Evolutionary conservation across 2,329 filamentous ascomycete genomes (phyloP).

Genomic region (Sphaerostilbella broomeana): DNA sequence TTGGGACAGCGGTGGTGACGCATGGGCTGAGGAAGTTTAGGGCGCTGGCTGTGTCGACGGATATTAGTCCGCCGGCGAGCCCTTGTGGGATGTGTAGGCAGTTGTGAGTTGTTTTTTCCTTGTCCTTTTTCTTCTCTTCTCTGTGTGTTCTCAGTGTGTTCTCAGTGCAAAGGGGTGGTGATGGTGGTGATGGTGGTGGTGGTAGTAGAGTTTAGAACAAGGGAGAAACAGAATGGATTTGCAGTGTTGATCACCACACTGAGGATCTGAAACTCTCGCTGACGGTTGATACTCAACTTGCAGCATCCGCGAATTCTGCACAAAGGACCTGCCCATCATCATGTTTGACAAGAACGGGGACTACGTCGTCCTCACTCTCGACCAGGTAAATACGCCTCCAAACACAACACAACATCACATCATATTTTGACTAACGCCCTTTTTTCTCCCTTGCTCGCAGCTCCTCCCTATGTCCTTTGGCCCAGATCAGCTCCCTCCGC

Average conservation of each 20-base stretch:
- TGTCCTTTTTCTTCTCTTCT: background rate
- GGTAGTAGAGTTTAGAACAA: too few species aligned
- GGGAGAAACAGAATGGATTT: conserved; percentile 2
- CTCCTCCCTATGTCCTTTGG: conserved; percentile 64
- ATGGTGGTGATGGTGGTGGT: background rate
- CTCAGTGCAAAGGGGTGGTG: background rate
- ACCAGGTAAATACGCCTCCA: conserved; percentile 45
- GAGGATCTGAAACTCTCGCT: conserved; percentile 13
- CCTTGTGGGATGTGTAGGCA: conserved; percentile 97
- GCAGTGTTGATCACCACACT: conserved; percentile 10
- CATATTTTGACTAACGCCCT: conserved; percentile 9
- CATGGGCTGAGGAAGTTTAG: conserved; percentile 54
- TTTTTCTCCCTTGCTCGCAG: conserved; percentile 37
- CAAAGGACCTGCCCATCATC: conserved; percentile 65
- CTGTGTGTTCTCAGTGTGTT: background rate
- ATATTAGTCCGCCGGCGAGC: conserved; percentile 61
- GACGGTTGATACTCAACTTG: conserved; percentile 10
- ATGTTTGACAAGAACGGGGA: conserved; percentile 85
- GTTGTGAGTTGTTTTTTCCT: conserved; percentile 52
- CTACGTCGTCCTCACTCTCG: conserved; percentile 62
- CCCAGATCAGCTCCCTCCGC: conserved; percentile 48
- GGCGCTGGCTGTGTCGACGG: conserved; percentile 79
- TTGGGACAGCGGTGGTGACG: conserved; percentile 73
- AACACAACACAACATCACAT: background rate
- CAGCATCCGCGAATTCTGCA: conserved; percentile 71